Evolutionary conservation across 352 stramenopile genomes (phyloP).

Genomic region (Globisporangium cystogenes): DNA sequence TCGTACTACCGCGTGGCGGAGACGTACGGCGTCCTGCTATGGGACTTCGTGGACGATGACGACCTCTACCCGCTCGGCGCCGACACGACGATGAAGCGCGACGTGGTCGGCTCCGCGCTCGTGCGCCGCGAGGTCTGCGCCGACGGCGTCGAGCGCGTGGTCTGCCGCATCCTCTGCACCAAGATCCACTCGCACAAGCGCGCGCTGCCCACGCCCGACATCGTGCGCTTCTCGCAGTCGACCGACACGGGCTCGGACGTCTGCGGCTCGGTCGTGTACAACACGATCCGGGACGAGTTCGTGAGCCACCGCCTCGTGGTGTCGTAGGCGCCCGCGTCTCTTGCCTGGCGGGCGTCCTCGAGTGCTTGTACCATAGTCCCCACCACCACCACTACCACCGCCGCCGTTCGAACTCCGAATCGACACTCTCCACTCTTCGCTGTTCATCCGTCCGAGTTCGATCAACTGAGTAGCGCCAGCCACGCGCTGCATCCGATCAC

Average conservation of each 20-base stretch:
- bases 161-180: conserved; percentile 50
- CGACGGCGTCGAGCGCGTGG: conserved; percentile 44
- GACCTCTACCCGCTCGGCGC: conserved; percentile 21
- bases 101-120: conserved; percentile 25
- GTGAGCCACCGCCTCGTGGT: not conserved
- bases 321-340: not conserved
- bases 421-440: too few species aligned
- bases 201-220: conserved; percentile 5
- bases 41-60: conserved; percentile 32
- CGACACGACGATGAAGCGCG: conserved; percentile 22
- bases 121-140: conserved; percentile 33
- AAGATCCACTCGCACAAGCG: conserved; percentile 39
- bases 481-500: too few species aligned
- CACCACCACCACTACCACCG: too few species aligned
- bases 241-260: conserved; percentile 18
- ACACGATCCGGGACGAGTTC: conserved; percentile 31
- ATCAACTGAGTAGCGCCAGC: too few species aligned
- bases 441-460: too few species aligned
- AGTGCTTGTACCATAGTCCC: not conserved
- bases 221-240: conserved; percentile 24
- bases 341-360: too few species aligned
- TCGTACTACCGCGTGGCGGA: conserved; percentile 24
- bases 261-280: conserved; percentile 38
- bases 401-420: too few species aligned
- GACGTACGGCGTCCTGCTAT: conserved; percentile 22